Evolutionary conservation across 2,329 filamentous ascomycete genomes (phyloP), one percentile per base, ranked within the genome.

Genomic region (Claviceps sp.): DNA sequence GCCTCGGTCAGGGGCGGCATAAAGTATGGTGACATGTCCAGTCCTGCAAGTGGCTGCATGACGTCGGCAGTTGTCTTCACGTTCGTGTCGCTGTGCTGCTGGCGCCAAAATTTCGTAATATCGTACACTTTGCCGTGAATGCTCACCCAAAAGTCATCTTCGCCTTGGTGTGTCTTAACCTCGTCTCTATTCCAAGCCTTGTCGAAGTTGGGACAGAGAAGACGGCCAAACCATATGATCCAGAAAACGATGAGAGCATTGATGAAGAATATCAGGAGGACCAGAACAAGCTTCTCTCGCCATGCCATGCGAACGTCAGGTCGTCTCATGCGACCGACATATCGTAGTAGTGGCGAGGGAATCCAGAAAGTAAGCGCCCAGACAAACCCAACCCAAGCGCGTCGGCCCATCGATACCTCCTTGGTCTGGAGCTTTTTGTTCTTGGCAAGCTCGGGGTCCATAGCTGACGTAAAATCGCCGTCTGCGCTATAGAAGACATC

Each of bases 301-400:
- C 93, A 98, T 0, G 93, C 93, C 80, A 96, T 86, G 26, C 93
- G 86, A 8, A 98, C 88, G 69, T 98, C 93, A 1, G 90, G 93
- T 51, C 93, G 83, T 70, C 95, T 94, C 93, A 98, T 98, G 22
- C 91, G 86, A 36, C 93, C 93, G 53, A 97, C 62, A 54, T 76
- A 84, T n/a, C 79, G 78, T 16, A 98, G 80, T 2, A 86, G 58
- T 47, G 88, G 86, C 0, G 91, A 97, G 0, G 93, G 93, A 58
- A 96, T 93, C 86, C 87, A 97, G 65, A 88, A 97, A 0, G 93
- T 98, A 47, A 94, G 58, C 1, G 79, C 78, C 89, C 90, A 97
- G 3, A 93, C 87, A 42, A 93, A 67, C 1, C 68, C 78, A 23
- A 95, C 82, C 93, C 93, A 98, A 2, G 81, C 62, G 42, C 86